Evolutionary conservation across 148 eudicot genomes (phyloP).

Genomic region (Cornus florida): DNA sequence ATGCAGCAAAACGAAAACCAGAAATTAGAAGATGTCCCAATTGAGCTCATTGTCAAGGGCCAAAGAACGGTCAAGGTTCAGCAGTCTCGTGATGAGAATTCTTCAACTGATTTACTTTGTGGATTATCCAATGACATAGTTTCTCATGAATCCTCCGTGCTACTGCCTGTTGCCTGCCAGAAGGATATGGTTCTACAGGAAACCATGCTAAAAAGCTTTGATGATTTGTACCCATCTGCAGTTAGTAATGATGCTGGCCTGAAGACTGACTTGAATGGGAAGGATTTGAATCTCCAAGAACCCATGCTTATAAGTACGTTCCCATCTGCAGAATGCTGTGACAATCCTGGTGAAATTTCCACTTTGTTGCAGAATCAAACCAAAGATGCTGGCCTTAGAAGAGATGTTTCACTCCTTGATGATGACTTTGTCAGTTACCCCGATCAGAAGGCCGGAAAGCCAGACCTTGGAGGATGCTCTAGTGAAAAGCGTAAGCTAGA

Average conservation of each 20-base stretch:
- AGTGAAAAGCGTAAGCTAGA: constrained; percentile 22
- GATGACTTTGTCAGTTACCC: constrained; percentile 31
- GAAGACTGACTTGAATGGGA: constrained; percentile 10
- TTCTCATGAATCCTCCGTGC: constrained; percentile 28
- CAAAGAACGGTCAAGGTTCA: background rate
- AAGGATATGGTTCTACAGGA: constrained; percentile 26
- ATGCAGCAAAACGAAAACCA: constrained; percentile 23
- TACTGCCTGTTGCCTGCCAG: constrained; percentile 27
- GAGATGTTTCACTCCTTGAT: constrained; percentile 43
- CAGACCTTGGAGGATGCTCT: constrained; percentile 23
- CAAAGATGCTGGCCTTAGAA: constrained; percentile 23
- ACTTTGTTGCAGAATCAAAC: constrained; percentile 21
- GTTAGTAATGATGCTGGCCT: constrained; percentile 22
- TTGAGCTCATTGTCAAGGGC: constrained; percentile 26
- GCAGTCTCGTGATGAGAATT: constrained; percentile 29
- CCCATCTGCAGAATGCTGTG: constrained; percentile 26
- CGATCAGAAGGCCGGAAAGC: constrained; percentile 26
- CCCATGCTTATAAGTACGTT: constrained; percentile 21
- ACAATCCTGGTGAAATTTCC: constrained; percentile 14
- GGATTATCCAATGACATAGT: constrained; percentile 36
- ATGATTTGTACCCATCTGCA: constrained; percentile 23
- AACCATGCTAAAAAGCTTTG: constrained; percentile 21
- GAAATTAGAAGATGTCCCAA: constrained; percentile 25
- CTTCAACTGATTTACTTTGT: constrained; percentile 40
- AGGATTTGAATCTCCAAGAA: constrained; percentile 7